These are phyloP conservation scores for Plantago coronopus DNA, from an alignment of 305 asterid genomes.

Conservation along the genomic window DNA sequence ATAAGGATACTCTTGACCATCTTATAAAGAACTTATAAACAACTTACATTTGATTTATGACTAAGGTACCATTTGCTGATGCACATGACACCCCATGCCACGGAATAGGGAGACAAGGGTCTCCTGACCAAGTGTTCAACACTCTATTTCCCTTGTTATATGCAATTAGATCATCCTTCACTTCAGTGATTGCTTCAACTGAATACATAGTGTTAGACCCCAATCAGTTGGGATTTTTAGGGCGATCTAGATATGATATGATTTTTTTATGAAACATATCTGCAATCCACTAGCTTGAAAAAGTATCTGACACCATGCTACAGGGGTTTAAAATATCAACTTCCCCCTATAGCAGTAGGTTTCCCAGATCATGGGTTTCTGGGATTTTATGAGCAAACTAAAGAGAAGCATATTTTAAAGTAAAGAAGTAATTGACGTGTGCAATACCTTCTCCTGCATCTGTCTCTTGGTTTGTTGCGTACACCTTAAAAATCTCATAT, in stretches of 20 bases:
- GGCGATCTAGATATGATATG: too few species aligned
- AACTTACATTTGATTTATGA: conserved; percentile 52
- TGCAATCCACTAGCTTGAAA: too few species aligned
- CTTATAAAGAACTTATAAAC: conserved; percentile 14
- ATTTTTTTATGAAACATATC: too few species aligned
- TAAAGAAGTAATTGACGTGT: not conserved
- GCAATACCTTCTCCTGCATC: conserved; percentile 23
- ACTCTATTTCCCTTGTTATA: conserved; percentile 44
- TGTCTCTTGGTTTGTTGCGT: conserved; percentile 34
- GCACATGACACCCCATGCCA: conserved; percentile 66
- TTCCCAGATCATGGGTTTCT: too few species aligned
- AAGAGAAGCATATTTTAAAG: conserved; percentile 13
- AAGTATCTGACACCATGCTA: too few species aligned
- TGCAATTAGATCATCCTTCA: conserved; percentile 53
- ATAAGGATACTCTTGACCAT: not conserved
- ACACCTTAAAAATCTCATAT: conserved; percentile 47
- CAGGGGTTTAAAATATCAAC: too few species aligned
- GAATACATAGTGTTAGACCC: conserved; percentile 13
- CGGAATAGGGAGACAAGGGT: conserved; percentile 67
- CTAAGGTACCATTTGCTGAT: conserved; percentile 30
- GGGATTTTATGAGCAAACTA: too few species aligned
- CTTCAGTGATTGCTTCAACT: conserved; percentile 41
- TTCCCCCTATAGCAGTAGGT: too few species aligned
- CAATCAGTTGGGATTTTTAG: not conserved
- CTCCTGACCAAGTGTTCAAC: conserved; percentile 57